Percentiles rank a stretch among this genome's conserved stretches.
Evolutionary conservation across 768 basidiomycete genomes (phyloP).

Genomic region (Russula sp.): DNA sequence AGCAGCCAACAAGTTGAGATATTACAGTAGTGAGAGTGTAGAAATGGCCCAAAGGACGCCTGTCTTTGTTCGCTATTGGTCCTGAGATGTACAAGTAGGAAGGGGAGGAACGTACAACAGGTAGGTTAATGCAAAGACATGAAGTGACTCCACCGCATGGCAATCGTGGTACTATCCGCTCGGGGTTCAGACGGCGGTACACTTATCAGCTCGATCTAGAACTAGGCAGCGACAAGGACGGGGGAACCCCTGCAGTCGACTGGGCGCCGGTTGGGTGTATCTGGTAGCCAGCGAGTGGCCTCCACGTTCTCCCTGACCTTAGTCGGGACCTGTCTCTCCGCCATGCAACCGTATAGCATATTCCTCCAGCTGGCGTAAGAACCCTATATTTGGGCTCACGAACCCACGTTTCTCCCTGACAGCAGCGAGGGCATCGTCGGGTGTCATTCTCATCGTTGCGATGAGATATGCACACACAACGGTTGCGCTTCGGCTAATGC

Average conservation of each 20-base stretch:
- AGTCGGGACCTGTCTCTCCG: background rate
- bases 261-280: background rate
- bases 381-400: slow-evolving; percentile 37
- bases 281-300: background rate
- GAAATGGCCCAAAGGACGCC: too few species aligned
- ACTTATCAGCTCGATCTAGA: background rate
- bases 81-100: too few species aligned
- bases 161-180: too few species aligned
- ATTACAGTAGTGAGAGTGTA: too few species aligned
- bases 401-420: slow-evolving; percentile 33
- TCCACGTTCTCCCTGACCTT: slow-evolving; percentile 16
- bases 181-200: too few species aligned
- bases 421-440: slow-evolving; percentile 33
- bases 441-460: slow-evolving; percentile 33
- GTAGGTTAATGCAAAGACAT: too few species aligned
- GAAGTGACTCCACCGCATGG: too few species aligned
- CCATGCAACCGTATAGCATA: slow-evolving; percentile 3
- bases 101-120: too few species aligned
- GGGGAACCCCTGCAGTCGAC: background rate
- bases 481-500: slow-evolving; percentile 53
- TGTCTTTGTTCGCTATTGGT: too few species aligned
- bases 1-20: too few species aligned
- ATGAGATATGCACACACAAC: slow-evolving; percentile 68
- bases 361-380: slow-evolving; percentile 11
- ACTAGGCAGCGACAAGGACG: background rate